Conservation (phyloP, 1,139 yeast genomes). For the Kodamaea arcana region DNA sequence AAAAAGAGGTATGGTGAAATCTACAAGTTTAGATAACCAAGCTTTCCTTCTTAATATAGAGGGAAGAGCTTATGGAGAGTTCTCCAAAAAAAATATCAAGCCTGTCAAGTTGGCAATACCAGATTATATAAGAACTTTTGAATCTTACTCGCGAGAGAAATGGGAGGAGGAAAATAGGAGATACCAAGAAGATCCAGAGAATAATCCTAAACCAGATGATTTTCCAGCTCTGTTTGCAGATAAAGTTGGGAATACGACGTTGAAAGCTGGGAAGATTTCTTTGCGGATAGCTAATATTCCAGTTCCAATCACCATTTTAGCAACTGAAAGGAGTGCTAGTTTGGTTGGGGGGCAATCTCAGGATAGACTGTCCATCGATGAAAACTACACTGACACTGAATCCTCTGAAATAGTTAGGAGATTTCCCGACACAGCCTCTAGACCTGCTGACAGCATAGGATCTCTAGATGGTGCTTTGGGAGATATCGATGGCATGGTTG, state of each 20-base stretch:
- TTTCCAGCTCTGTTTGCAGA: constrained; percentile 1
- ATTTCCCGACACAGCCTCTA: too few relatives aligned
- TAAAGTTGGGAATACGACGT: constrained; percentile 29
- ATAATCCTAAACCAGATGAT: constrained; percentile 17
- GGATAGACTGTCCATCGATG: not conserved
- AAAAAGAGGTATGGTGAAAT: constrained; percentile 3
- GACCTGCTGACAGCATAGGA: too few relatives aligned
- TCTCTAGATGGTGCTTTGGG: too few relatives aligned
- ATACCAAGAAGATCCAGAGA: constrained; percentile 26
- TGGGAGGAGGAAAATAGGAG: constrained; percentile 21
- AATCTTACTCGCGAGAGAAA: constrained; percentile 22
- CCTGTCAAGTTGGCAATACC: constrained; percentile 34
- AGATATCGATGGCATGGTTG: too few relatives aligned
- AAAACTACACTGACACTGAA: too few relatives aligned
- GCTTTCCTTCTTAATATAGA: constrained; percentile 50
- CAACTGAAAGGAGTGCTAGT: too few relatives aligned
- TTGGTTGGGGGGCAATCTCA: too few relatives aligned
- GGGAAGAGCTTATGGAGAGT: constrained; percentile 47
- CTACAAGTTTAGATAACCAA: not conserved
- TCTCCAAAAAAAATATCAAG: constrained; percentile 18
- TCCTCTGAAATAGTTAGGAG: too few relatives aligned
- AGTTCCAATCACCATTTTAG: too few relatives aligned
- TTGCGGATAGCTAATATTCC: constrained; percentile 14
- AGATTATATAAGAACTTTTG: constrained; percentile 34
- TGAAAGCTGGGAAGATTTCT: constrained; percentile 23